phyloP scores from a whole-genome alignment of 768 basidiomycete species.

The Wakefieldia striispora region DNA sequence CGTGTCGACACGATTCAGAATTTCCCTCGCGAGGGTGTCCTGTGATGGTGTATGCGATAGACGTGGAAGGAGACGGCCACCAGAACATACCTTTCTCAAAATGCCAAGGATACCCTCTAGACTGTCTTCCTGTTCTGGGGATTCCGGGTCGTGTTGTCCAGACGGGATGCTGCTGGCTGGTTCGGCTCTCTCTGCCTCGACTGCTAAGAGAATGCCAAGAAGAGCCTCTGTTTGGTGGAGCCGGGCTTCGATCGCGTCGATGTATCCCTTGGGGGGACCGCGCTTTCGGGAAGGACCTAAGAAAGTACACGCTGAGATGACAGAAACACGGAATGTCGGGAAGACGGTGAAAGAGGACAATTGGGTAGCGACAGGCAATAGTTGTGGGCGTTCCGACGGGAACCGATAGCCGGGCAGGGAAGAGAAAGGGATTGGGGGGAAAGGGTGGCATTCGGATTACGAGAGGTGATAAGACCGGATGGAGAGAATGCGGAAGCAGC shows the following conservation, averaged over 20 bases:
- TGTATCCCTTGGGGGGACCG: slow-evolving; percentile 91
- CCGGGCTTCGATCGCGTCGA: slow-evolving; percentile 89
- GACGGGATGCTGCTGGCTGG: slow-evolving; percentile 34
- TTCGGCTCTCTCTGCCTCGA: slow-evolving; percentile 28
- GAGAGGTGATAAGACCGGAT: slow-evolving; percentile 12
- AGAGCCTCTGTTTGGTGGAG: slow-evolving; percentile 90
- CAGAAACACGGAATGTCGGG: slow-evolving; percentile 1
- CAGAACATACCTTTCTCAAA: slow-evolving; percentile 46
- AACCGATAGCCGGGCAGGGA: not conserved
- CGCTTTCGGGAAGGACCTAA: slow-evolving; percentile 78
- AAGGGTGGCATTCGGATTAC: slow-evolving; percentile 16
- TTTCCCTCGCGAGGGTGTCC: slow-evolving; percentile 79
- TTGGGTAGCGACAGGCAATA: not conserved
- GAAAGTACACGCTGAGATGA: slow-evolving; percentile 64
- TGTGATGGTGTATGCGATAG: slow-evolving; percentile 21
- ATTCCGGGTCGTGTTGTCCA: slow-evolving; percentile 6
- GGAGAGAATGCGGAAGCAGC: slow-evolving; percentile 10
- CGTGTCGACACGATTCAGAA: slow-evolving; percentile 77
- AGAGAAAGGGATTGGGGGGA: slow-evolving; percentile 2
- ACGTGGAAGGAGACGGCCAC: not conserved
- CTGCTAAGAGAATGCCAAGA: slow-evolving; percentile 73
- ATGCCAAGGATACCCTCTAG: slow-evolving; percentile 43
- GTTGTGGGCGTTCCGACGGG: slow-evolving; percentile 3
- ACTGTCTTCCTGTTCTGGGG: slow-evolving; percentile 10
- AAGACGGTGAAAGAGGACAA: slow-evolving; percentile 10